Conservation (phyloP, 1,284 basidiomycete species). For the Rhizoctonia solani region DNA sequence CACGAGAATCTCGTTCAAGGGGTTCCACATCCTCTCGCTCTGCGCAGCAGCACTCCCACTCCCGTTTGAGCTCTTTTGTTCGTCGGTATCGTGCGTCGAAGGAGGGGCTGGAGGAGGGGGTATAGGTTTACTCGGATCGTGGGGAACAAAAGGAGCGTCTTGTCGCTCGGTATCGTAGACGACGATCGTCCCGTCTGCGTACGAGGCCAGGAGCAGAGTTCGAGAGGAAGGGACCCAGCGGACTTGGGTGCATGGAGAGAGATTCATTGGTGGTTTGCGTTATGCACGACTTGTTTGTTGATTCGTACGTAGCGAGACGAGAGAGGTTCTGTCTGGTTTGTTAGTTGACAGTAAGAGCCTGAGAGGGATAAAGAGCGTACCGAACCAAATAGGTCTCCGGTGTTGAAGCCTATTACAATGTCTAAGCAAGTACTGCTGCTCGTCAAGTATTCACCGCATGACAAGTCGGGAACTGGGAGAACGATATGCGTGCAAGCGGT, state of each 20-base stretch:
- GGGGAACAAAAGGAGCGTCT: constrained; percentile 68
- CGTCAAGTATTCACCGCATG: constrained; percentile 84
- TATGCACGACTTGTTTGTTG: constrained; percentile 94
- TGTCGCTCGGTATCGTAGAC: constrained; percentile 90
- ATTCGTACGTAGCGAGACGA: constrained; percentile 83
- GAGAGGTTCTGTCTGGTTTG: constrained; percentile 66
- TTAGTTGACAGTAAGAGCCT: constrained; percentile 1
- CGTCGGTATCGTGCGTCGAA: background rate
- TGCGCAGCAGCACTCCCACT: background rate
- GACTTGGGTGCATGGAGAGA: constrained; percentile 79
- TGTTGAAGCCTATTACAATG: constrained; percentile 88
- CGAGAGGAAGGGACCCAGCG: constrained; percentile 87
- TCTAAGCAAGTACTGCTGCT: constrained; percentile 80
- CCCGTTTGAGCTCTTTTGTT: background rate
- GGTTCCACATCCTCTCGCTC: constrained; percentile 63
- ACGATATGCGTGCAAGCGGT: constrained; percentile 81
- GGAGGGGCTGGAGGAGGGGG: background rate
- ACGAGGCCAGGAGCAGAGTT: constrained; percentile 87
- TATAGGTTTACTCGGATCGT: constrained; percentile 51
- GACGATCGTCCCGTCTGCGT: constrained; percentile 86
- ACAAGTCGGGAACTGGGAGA: constrained; percentile 85
- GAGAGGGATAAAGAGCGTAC: constrained; percentile 50
- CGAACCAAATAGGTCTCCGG: constrained; percentile 95
- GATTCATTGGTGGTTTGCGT: too few species aligned
- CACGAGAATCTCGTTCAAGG: constrained; percentile 73